A percentile compares a stretch with the other conserved stretches of the same genome.
phyloP scores from a whole-genome alignment of 768 basidiomycete species.

The Naganishia kalamii region DNA sequence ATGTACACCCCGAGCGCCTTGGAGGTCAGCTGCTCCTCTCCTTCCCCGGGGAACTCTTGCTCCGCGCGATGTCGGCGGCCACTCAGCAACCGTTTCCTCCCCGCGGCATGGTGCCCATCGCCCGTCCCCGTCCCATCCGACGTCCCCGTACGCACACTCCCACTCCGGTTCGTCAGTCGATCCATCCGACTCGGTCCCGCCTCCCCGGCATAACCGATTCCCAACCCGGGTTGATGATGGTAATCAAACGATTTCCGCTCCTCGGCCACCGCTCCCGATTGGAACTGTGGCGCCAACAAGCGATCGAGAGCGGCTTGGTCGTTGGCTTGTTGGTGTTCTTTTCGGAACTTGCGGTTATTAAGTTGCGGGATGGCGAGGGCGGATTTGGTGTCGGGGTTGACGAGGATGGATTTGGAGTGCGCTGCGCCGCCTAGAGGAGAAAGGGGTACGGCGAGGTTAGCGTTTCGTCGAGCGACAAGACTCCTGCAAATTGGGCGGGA shows the following conservation, averaged over 20 bases:
- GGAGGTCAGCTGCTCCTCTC: conserved; percentile 16
- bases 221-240: not conserved
- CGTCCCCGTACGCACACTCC: not conserved
- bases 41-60: not conserved
- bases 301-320: conserved; percentile 23
- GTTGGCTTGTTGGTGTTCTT: conserved; percentile 20
- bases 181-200: conserved; percentile 2
- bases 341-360: conserved; percentile 11
- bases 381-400: conserved; percentile 17
- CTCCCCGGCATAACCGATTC: not conserved
- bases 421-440: conserved; percentile 15
- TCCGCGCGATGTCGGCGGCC: not conserved
- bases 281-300: conserved; percentile 17
- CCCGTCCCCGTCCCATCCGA: conserved; percentile 4
- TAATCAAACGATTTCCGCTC: conserved; percentile 16
- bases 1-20: conserved; percentile 33
- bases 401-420: conserved; percentile 18
- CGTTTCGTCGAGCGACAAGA: not conserved
- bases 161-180: conserved; percentile 6
- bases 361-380: conserved; percentile 16
- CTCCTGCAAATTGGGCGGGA: not conserved
- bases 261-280: conserved; percentile 7
- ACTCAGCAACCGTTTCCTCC: not conserved
- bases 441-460: conserved; percentile 5
- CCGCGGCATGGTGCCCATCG: not conserved